Evolutionary conservation across 176 grass and related monocot genomes (phyloP).

Genomic region (Avena atlantica): DNA sequence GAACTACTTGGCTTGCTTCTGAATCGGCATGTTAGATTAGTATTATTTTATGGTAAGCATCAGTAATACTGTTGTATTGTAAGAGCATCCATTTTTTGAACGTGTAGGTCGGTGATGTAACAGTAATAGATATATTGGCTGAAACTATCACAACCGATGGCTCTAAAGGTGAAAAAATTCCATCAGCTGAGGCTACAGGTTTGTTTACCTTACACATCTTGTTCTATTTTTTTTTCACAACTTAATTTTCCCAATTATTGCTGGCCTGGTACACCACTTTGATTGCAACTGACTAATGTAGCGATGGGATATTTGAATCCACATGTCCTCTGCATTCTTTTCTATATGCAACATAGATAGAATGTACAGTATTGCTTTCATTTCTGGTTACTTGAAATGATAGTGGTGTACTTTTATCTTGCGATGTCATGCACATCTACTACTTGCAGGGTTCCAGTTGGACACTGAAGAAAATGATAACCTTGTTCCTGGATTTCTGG

Average conservation of each 20-base stretch:
- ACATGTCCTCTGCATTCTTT: constrained; percentile 5
- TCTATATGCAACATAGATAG: constrained; percentile 20
- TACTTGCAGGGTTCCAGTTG: constrained; percentile 83
- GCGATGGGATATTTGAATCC: neutral
- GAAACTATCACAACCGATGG: constrained; percentile 72
- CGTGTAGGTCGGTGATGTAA: constrained; percentile 75
- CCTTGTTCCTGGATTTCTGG: constrained; percentile 88
- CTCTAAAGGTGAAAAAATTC: constrained; percentile 83
- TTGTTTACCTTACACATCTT: constrained; percentile 24
- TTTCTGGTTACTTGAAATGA: constrained; percentile 31
- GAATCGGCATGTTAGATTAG: constrained; percentile 34
- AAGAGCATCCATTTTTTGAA: constrained; percentile 28
- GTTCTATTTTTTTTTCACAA: neutral
- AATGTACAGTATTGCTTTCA: neutral
- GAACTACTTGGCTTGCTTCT: constrained; percentile 6
- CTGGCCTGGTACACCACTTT: neutral
- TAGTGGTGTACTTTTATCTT: constrained; percentile 11
- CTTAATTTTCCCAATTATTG: constrained; percentile 4
- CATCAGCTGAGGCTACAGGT: constrained; percentile 91
- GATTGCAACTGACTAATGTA: constrained; percentile 21
- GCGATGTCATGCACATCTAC: constrained; percentile 7
- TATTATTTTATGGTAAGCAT: constrained; percentile 10
- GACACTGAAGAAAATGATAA: constrained; percentile 86
- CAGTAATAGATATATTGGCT: constrained; percentile 91
- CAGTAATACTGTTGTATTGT: neutral